phyloP scores from a whole-genome alignment of 2,329 filamentous ascomycete genomes.

The Exophiala spinifera region DNA sequence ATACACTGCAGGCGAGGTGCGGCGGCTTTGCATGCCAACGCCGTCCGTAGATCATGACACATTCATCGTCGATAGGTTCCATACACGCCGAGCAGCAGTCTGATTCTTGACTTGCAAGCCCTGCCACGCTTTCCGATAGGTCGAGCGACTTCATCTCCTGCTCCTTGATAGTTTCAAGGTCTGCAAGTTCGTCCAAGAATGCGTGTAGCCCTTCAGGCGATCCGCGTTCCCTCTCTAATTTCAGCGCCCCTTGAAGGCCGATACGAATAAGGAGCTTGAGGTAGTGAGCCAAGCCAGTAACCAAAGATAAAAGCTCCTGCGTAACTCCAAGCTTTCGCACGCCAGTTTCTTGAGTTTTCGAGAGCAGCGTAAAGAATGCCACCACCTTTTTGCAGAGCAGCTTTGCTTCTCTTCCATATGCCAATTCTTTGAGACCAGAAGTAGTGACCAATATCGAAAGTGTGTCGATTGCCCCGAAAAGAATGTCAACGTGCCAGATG shows the following conservation, averaged over 20 bases:
- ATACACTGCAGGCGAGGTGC: slow-evolving; percentile 70
- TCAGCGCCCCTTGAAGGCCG: slow-evolving; percentile 87
- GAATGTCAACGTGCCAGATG: slow-evolving; percentile 89
- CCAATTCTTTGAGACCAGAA: slow-evolving; percentile 75
- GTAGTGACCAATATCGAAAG: slow-evolving; percentile 70
- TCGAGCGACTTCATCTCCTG: slow-evolving; percentile 65
- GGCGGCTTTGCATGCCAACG: slow-evolving; percentile 72
- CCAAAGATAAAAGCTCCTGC: slow-evolving; percentile 93
- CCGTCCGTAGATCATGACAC: slow-evolving; percentile 68
- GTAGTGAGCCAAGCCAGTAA: slow-evolving; percentile 94
- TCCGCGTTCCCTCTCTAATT: slow-evolving; percentile 79
- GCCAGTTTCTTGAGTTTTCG: slow-evolving; percentile 90
- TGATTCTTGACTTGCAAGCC: slow-evolving; percentile 69
- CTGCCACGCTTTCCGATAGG: slow-evolving; percentile 61
- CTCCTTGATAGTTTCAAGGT: slow-evolving; percentile 73
- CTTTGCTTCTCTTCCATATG: slow-evolving; percentile 94
- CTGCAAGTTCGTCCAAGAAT: slow-evolving; percentile 79
- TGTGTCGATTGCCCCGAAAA: slow-evolving; percentile 84
- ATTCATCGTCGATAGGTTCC: slow-evolving; percentile 92
- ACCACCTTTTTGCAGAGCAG: slow-evolving; percentile 99
- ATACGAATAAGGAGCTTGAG: slow-evolving; percentile 96
- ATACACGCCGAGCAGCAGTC: slow-evolving; percentile 81
- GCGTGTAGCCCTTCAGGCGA: slow-evolving; percentile 71
- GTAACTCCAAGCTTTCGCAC: slow-evolving; percentile 90
- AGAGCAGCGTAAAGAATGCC: slow-evolving; percentile 91